Percentiles rank a stretch among this genome's conserved stretches.
Conservation (phyloP, 176 grass and related monocot genomes). For the Poa pratensis region DNA sequence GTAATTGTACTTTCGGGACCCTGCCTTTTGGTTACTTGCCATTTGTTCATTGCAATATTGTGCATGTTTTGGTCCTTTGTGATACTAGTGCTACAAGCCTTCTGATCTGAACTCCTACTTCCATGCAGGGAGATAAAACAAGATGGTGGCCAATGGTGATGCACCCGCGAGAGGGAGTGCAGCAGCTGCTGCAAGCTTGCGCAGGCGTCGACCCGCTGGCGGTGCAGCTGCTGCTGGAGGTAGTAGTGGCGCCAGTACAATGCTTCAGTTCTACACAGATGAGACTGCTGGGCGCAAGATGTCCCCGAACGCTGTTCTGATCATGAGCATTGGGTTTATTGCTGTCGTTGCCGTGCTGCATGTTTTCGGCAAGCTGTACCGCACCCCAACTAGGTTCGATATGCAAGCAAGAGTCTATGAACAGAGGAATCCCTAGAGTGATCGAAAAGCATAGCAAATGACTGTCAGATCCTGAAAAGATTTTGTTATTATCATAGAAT, state of each 20-base stretch:
- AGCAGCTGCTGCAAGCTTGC: conserved; percentile 26
- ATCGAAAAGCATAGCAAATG: conserved; percentile 36
- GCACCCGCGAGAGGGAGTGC: not conserved
- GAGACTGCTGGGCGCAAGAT: conserved; percentile 85
- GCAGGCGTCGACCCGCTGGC: not conserved
- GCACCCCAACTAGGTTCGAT: conserved; percentile 49
- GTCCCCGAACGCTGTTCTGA: conserved; percentile 86
- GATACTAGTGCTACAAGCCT: not conserved
- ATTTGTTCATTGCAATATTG: not conserved
- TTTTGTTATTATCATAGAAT: conserved; percentile 10
- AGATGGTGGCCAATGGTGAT: conserved; percentile 23
- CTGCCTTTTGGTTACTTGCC: not conserved
- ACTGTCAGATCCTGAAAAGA: conserved; percentile 11
- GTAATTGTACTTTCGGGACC: not conserved
- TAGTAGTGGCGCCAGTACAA: conserved; percentile 13
- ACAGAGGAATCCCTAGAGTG: conserved; percentile 1
- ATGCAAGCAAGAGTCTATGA: not conserved
- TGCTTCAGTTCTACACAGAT: conserved; percentile 55
- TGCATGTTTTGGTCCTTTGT: not conserved
- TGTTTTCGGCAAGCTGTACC: conserved; percentile 88
- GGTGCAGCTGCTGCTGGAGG: not conserved
- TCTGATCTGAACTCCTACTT: not conserved
- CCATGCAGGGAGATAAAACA: not conserved
- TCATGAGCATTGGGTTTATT: conserved; percentile 96
- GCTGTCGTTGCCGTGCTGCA: conserved; percentile 78